Percentiles rank a stretch among this genome's conserved stretches.
These are phyloP conservation scores for Lactarius sp. DNA, from an alignment of 768 basidiomycete species.

Conservation along the genomic window DNA sequence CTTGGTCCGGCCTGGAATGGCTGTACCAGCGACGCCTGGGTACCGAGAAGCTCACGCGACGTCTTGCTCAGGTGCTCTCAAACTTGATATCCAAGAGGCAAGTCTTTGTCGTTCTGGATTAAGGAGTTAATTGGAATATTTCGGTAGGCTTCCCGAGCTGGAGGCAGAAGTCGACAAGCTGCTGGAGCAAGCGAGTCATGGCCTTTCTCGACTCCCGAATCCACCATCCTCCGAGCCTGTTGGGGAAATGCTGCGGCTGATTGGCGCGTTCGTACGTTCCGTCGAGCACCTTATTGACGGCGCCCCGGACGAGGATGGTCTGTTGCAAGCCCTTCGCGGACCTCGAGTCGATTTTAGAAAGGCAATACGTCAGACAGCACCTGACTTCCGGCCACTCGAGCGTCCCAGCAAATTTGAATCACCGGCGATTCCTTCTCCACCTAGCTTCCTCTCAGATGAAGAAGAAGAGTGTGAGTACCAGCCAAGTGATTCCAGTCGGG, in stretches of 20 bases:
- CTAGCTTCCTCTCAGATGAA: background rate
- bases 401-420: background rate
- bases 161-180: slow-evolving; percentile 47
- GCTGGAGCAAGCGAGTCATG: slow-evolving; percentile 35
- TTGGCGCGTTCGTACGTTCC: background rate
- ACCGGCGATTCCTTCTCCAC: background rate
- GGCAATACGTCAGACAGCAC: background rate
- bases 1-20: slow-evolving; percentile 21
- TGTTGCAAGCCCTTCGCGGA: background rate
- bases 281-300: background rate
- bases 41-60: slow-evolving; percentile 18
- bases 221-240: slow-evolving; percentile 50
- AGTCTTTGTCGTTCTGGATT: background rate
- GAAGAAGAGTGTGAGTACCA: background rate
- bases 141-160: slow-evolving; percentile 52
- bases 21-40: slow-evolving; percentile 16
- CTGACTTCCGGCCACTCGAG: background rate
- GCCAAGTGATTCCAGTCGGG: background rate
- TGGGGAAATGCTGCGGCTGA: slow-evolving; percentile 41
- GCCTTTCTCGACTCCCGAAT: slow-evolving; percentile 36
- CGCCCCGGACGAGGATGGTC: background rate
- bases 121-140: background rate
- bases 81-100: slow-evolving; percentile 19
- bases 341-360: background rate
- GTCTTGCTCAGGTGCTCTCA: slow-evolving; percentile 12